Percentiles rank a stretch among this genome's conserved stretches.
phyloP scores from a whole-genome alignment of 805 yeast genomes.

The Millerozyma acaciae region DNA sequence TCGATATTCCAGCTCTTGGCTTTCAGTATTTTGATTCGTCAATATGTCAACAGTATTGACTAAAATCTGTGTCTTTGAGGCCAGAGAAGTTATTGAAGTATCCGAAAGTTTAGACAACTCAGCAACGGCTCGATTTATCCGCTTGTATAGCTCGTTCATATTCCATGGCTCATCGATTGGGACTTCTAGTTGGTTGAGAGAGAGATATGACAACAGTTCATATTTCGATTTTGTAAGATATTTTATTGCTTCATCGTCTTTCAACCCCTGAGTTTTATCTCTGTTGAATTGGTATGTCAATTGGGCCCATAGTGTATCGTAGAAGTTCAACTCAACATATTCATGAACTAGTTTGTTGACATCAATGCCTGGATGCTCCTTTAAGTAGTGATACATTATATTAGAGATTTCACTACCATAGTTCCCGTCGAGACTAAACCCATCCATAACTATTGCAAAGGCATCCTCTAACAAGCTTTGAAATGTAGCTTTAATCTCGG shows the following conservation, averaged over 20 bases:
- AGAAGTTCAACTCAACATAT: constrained; percentile 68
- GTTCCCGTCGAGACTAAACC: constrained; percentile 30
- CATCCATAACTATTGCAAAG: constrained; percentile 33
- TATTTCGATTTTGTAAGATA: constrained; percentile 29
- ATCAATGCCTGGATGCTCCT: constrained; percentile 39
- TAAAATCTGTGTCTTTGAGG: constrained; percentile 46
- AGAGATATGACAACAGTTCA: constrained; percentile 32
- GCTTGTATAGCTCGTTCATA: constrained; percentile 29
- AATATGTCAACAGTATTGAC: constrained; percentile 50
- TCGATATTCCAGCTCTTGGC: background rate
- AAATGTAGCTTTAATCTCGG: constrained; percentile 27
- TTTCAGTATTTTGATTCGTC: constrained; percentile 31
- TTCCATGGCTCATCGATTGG: constrained; percentile 40
- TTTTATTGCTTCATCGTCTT: constrained; percentile 23
- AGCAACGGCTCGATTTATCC: constrained; percentile 48
- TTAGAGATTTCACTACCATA: constrained; percentile 33
- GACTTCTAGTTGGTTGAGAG: constrained; percentile 50
- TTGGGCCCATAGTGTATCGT: constrained; percentile 62
- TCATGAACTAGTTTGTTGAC: constrained; percentile 55
- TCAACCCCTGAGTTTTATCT: constrained; percentile 11
- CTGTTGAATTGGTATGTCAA: constrained; percentile 31
- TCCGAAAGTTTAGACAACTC: constrained; percentile 49
- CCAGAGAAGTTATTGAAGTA: constrained; percentile 34
- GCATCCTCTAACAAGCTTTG: constrained; percentile 32
- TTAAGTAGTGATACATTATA: constrained; percentile 26